Conservation (phyloP, 2,329 filamentous ascomycete genomes). For the Fusarium duplospermum region DNA sequence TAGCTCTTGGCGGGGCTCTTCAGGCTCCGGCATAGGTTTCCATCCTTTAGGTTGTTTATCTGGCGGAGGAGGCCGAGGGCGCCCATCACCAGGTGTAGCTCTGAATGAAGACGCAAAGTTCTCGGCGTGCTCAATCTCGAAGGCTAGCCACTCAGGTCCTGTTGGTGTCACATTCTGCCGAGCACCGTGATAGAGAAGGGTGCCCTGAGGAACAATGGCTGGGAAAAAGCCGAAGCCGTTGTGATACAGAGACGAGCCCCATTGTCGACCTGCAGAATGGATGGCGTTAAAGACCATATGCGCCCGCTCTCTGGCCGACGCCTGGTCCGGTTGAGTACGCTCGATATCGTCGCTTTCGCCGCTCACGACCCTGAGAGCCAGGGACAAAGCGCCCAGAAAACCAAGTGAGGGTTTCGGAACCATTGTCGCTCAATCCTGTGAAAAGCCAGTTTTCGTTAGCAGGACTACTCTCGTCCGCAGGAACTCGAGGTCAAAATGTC, state of each 20-base stretch:
- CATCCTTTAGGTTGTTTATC: not conserved
- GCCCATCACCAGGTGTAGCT: not conserved
- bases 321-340: constrained; percentile 50
- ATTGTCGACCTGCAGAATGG: constrained; percentile 78
- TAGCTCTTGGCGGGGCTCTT: constrained; percentile 18
- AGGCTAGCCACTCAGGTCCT: constrained; percentile 77
- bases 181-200: constrained; percentile 76
- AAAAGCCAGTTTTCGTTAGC: not conserved
- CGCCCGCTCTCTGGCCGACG: constrained; percentile 62
- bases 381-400: constrained; percentile 20
- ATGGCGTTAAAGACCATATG: constrained; percentile 79
- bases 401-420: constrained; percentile 20
- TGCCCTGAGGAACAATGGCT: constrained; percentile 72
- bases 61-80: not conserved
- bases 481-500: not conserved
- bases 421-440: constrained; percentile 14
- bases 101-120: constrained; percentile 63
- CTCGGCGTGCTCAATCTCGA: constrained; percentile 80
- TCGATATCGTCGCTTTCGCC: constrained; percentile 4
- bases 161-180: constrained; percentile 56
- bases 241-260: constrained; percentile 78
- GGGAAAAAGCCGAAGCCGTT: constrained; percentile 81
- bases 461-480: not conserved
- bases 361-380: constrained; percentile 9
- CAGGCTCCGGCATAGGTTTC: not conserved